Evolutionary conservation across 2,329 filamentous ascomycete species (phyloP).

Genomic region (Juglanconis sp.): DNA sequence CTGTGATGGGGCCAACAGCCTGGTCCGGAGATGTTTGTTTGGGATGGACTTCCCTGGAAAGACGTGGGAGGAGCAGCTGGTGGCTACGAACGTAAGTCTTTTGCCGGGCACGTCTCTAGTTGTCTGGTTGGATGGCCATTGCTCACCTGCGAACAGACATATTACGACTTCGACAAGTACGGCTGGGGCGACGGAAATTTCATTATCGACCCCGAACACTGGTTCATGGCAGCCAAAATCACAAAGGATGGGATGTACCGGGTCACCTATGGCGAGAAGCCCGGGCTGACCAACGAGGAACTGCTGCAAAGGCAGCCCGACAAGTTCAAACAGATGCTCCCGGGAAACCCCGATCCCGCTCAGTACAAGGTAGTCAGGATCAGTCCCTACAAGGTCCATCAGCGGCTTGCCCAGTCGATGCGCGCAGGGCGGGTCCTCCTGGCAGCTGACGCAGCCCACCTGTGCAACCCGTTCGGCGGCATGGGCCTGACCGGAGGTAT

Average conservation of each 20-base stretch:
- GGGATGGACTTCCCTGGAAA: constrained; percentile 40
- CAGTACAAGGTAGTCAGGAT: constrained; percentile 44
- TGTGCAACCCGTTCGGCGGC: constrained; percentile 11
- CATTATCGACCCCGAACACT: constrained; percentile 46
- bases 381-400: constrained; percentile 42
- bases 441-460: constrained; percentile 9
- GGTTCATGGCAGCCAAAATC: constrained; percentile 48
- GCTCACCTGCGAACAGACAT: constrained; percentile 3
- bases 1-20: constrained; percentile 37
- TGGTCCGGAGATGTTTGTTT: constrained; percentile 33
- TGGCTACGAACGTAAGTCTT: constrained; percentile 43
- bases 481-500: constrained; percentile 6
- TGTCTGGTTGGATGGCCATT: neutral
- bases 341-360: constrained; percentile 43
- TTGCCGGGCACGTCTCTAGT: neutral
- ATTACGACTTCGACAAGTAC: constrained; percentile 41
- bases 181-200: constrained; percentile 41
- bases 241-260: constrained; percentile 46
- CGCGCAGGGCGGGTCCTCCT: neutral
- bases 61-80: constrained; percentile 43
- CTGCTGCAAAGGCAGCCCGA: constrained; percentile 39
- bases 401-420: neutral
- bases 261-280: constrained; percentile 47
- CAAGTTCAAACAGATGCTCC: constrained; percentile 44
- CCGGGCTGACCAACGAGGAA: constrained; percentile 39